Base-by-base conservation (phyloP, 306 rosid genomes). In the Corylus americana region DNA sequence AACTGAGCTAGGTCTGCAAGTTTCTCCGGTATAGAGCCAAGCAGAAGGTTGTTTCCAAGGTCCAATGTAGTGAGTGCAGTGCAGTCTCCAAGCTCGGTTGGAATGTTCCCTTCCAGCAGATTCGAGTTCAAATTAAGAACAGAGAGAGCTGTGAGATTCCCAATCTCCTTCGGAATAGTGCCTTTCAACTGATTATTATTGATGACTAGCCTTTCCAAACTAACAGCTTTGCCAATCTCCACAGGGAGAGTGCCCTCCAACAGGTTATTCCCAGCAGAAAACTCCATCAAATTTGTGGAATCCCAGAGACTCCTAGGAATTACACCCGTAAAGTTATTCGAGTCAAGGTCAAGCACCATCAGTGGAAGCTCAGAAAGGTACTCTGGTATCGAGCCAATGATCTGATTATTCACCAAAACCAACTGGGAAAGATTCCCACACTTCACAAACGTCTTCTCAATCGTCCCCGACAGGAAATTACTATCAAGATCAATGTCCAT, bases 291-390 rank as follows among this genome's bases (percentile, higher is more conserved):
- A 20, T 50, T 70, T 7, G 75, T 37, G 0, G 89, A 88, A 51
- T 74, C 82, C 99, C 99, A 96, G 6, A 96, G 77, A 50, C 81
- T 80, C 55, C 74, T 48, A 22, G 98, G 98, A 63, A 96, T 83
- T 1, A 70, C 68, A 27, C 98, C 97, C 11, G 91, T 96, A 20
- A 96, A 93, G 71, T 96, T 96, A 74, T 96, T 96, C 8, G 92
- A 85, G 79, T 96, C 99, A 1, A 96, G 88, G 80, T 91, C 89
- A 58, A 96, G 80, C 80, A 87, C 87, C 92, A 96, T 81, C 80
- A 96, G 81, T 1, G 98, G 96, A 85, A 93, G 94, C 86, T 88
- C 88, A 4, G 94, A 87, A 49, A 96, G 86, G 88, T 93, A 96
- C 11, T 73, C 84, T 2, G 99, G 98, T 31, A 96, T 86, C 22